A percentile compares a stretch with the other conserved stretches of the same genome.
These are phyloP conservation scores for Eurotiales sp. DNA, from an alignment of 2,329 filamentous ascomycete genomes.

Conservation along the genomic window DNA sequence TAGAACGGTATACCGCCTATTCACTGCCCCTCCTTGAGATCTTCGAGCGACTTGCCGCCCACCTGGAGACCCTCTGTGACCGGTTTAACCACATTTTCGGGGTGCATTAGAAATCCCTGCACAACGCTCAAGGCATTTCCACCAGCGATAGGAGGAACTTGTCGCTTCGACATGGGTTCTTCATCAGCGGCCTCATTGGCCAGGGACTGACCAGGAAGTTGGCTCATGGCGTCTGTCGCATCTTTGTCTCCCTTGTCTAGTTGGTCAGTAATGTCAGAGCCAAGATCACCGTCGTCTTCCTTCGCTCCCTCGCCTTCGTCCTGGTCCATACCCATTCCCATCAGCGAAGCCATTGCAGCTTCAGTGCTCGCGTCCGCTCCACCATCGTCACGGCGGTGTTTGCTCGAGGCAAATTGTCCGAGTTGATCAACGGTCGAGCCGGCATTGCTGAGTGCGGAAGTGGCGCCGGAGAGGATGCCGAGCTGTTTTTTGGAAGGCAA, in stretches of 20 bases:
- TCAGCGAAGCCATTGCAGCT: not conserved
- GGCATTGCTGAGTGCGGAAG: slow-evolving; percentile 6
- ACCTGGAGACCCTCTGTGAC: slow-evolving; percentile 5
- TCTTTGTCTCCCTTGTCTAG: not conserved
- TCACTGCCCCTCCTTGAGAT: not conserved
- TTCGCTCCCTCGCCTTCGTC: not conserved
- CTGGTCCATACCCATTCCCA: not conserved
- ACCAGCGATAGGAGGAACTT: slow-evolving; percentile 13
- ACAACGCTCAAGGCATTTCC: slow-evolving; percentile 2
- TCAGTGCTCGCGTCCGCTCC: not conserved
- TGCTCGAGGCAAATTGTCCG: slow-evolving; percentile 2
- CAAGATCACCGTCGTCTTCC: too few relatives aligned
- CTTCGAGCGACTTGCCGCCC: not conserved
- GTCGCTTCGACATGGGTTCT: slow-evolving; percentile 2
- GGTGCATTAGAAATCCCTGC: slow-evolving; percentile 3
- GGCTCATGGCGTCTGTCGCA: not conserved
- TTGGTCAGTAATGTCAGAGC: slow-evolving; percentile 3
- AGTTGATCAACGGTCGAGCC: not conserved
- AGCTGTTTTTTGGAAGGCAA: slow-evolving; percentile 4
- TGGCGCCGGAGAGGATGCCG: not conserved
- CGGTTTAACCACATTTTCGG: not conserved
- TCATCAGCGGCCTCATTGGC: too few relatives aligned
- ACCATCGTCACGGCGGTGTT: slow-evolving; percentile 1
- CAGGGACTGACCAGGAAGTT: not conserved
- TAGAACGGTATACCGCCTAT: not conserved